Evolutionary conservation across 768 basidiomycete genomes (phyloP).

Genomic region (Galerina marginata): DNA sequence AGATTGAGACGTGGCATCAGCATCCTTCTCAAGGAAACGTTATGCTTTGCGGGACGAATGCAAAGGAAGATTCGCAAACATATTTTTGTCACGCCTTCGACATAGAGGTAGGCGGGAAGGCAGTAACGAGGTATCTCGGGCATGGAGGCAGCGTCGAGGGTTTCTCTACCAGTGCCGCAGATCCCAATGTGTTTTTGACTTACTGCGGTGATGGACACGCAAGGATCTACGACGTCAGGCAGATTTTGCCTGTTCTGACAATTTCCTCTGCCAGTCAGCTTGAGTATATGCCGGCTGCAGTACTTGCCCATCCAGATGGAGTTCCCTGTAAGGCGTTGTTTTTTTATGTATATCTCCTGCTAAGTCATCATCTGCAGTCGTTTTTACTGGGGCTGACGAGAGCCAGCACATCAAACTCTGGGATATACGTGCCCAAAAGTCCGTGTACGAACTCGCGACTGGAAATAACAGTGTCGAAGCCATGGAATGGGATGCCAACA

Average conservation of each 20-base stretch:
- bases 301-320: slow-evolving; percentile 42
- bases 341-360: not conserved
- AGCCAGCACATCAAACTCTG: slow-evolving; percentile 45
- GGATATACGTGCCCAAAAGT: slow-evolving; percentile 42
- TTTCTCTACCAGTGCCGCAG: slow-evolving; percentile 39
- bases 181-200: slow-evolving; percentile 43
- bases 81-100: slow-evolving; percentile 34
- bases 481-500: slow-evolving; percentile 39
- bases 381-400: slow-evolving; percentile 35
- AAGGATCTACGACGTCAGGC: slow-evolving; percentile 43
- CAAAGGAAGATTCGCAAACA: not conserved
- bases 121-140: slow-evolving; percentile 38
- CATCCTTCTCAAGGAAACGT: slow-evolving; percentile 26
- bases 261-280: slow-evolving; percentile 26
- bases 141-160: slow-evolving; percentile 37
- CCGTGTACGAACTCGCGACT: slow-evolving; percentile 48
- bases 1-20: slow-evolving; percentile 25
- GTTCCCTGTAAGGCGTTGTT: slow-evolving; percentile 22
- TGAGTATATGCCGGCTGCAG: slow-evolving; percentile 26
- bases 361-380: slow-evolving; percentile 18
- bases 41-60: slow-evolving; percentile 28
- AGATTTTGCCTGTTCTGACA: slow-evolving; percentile 40
- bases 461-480: slow-evolving; percentile 46
- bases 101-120: slow-evolving; percentile 39
- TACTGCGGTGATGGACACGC: slow-evolving; percentile 42